Base-by-base conservation (phyloP, 169 alveolate genomes). In the Toxoplasma gondii region DNA sequence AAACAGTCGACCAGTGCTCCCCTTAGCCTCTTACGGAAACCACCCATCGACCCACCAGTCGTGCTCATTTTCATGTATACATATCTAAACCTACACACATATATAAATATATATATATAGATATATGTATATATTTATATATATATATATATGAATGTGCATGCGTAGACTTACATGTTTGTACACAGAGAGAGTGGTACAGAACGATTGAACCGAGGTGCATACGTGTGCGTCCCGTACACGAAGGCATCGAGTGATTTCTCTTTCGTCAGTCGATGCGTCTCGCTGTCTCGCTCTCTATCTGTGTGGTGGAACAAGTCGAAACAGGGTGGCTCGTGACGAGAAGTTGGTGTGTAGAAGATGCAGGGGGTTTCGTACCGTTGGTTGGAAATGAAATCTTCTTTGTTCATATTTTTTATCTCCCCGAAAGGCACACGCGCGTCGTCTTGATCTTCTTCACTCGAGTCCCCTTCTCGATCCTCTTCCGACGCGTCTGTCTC, bases 401-500 rank as follows among this genome's bases (percentile, higher is more conserved):
- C 86, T 78, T 78, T 38, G 44, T 41, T 54, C 43, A 80, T 81
- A 45, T 17, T 34, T 39, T 91, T n/a, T 58, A 82, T 54, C 10
- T 88, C 94, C 16, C 94, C 94, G 1, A 91, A 17, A 36, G 94
- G 94, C 39, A 49, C 86, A 43, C 39, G 54, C 31, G 67, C 83
- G 34, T 91, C 94, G 0, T 88, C 94, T 16, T 91, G 83, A n/a
- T 39, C 58, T 0, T 88, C 94, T 17, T 84, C 16, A 31, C 82
- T 91, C 36, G 54, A 58, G 31, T 91, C 91, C 22, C 82, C 80
- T 67, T 70, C 91, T 24, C 98, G 98, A 94, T 97, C 98, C 0
- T 98, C 98, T 44, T 97, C 98, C 93, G 96, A 97, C 91, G 97
- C 98, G 39, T 97, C 93, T 54, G 99, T 98, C 58, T 97, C 97